Evolutionary conservation across 129 eudicot species (phyloP).

Genomic region (Ambrosia artemisiifolia): DNA sequence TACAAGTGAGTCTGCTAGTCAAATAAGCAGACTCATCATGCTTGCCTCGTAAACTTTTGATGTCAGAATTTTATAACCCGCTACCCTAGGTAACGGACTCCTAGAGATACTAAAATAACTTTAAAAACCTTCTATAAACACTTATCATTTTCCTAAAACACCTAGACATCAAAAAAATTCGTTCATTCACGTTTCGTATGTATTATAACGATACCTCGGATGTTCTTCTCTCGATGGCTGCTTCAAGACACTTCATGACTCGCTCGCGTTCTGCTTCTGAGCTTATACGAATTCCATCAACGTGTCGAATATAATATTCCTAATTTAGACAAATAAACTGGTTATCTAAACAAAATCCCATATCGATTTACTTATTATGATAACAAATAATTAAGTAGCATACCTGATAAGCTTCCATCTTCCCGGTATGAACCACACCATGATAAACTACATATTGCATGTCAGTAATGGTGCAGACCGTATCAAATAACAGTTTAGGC

Average conservation of each 20-base stretch:
- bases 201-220: slow-evolving; percentile 47
- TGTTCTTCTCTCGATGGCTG: slow-evolving; percentile 75
- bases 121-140: too few relatives aligned
- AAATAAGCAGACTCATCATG: too few relatives aligned
- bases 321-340: neutral
- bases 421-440: slow-evolving; percentile 72
- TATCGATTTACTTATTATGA: neutral
- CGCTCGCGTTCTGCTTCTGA: slow-evolving; percentile 84
- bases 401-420: slow-evolving; percentile 82
- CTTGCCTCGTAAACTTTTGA: too few relatives aligned
- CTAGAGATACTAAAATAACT: too few relatives aligned
- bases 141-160: too few relatives aligned
- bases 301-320: slow-evolving; percentile 80
- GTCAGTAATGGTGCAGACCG: slow-evolving; percentile 75
- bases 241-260: slow-evolving; percentile 76
- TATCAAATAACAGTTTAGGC: slow-evolving; percentile 77
- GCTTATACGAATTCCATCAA: slow-evolving; percentile 70
- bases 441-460: slow-evolving; percentile 86
- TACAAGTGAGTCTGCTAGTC: too few relatives aligned
- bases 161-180: too few relatives aligned
- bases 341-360: neutral
- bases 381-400: neutral
- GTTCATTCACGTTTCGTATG: too few relatives aligned
- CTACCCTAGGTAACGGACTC: too few relatives aligned
- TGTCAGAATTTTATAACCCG: too few relatives aligned